These are phyloP conservation scores for Gypsophila paniculata DNA, from an alignment of 179 eudicot species.

Conservation along the genomic window DNA sequence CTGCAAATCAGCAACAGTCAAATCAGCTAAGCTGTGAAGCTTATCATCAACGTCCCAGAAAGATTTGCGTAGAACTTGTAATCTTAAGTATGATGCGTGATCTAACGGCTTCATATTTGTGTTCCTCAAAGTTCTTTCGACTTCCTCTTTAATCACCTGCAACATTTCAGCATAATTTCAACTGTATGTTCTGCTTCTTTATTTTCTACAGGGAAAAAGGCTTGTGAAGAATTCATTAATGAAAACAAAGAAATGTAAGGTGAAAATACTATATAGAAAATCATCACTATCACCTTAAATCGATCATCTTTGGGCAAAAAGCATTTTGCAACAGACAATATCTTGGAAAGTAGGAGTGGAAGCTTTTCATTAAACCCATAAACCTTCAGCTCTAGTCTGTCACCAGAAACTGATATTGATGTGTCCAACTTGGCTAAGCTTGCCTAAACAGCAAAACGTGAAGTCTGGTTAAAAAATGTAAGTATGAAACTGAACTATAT, in stretches of 20 bases:
- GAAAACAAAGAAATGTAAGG: neutral
- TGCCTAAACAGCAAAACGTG: constrained; percentile 51
- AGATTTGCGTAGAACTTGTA: constrained; percentile 73
- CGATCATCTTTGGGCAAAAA: constrained; percentile 78
- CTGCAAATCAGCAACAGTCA: constrained; percentile 63
- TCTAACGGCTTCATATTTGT: constrained; percentile 86
- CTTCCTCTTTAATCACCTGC: constrained; percentile 86
- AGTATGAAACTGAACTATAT: neutral
- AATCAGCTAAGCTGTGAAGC: constrained; percentile 48
- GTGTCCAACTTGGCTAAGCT: constrained; percentile 92
- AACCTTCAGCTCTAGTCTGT: constrained; percentile 83
- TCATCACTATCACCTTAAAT: constrained; percentile 55
- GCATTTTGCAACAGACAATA: constrained; percentile 56
- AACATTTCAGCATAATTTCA: constrained; percentile 11
- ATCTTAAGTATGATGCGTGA: constrained; percentile 76
- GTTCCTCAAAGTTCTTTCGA: constrained; percentile 78
- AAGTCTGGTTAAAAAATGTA: neutral
- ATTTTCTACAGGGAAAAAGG: neutral
- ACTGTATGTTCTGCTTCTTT: neutral
- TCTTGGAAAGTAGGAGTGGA: constrained; percentile 65
- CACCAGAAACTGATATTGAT: constrained; percentile 71
- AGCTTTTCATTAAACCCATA: constrained; percentile 95
- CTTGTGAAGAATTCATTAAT: neutral
- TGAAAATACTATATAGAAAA: neutral
- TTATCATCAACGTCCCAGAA: constrained; percentile 92